Conservation (phyloP, 192 early-diverging fungal genomes). For the Spizellomyces sp. region DNA sequence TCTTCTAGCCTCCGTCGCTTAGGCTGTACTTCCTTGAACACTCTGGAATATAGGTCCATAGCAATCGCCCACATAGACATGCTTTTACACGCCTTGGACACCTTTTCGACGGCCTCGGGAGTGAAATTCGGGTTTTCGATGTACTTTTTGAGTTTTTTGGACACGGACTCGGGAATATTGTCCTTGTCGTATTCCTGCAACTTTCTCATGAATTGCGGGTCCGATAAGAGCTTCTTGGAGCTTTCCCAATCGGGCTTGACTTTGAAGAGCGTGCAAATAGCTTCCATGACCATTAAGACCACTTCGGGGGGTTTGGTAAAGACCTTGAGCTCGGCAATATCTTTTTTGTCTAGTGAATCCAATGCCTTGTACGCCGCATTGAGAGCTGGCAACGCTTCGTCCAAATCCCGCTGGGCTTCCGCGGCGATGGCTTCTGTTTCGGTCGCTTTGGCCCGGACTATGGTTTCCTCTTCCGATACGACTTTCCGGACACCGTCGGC, state of each 20-base stretch:
- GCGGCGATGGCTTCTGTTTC: slow-evolving; percentile 60
- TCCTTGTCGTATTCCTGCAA: slow-evolving; percentile 64
- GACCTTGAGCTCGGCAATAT: slow-evolving; percentile 65
- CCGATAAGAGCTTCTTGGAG: slow-evolving; percentile 57
- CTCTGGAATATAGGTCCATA: slow-evolving; percentile 61
- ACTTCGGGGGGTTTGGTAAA: slow-evolving; percentile 61
- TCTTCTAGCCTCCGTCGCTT: slow-evolving; percentile 59
- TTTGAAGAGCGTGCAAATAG: slow-evolving; percentile 64
- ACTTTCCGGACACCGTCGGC: slow-evolving; percentile 64
- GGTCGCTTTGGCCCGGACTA: slow-evolving; percentile 57
- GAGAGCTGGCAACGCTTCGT: slow-evolving; percentile 60
- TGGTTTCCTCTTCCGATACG: slow-evolving; percentile 59
- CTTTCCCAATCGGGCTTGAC: slow-evolving; percentile 64
- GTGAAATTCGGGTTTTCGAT: slow-evolving; percentile 61
- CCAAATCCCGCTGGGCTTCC: slow-evolving; percentile 60
- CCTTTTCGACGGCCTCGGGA: slow-evolving; percentile 57
- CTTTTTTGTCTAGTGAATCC: slow-evolving; percentile 62
- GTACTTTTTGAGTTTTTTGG: slow-evolving; percentile 62
- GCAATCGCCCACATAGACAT: slow-evolving; percentile 69
- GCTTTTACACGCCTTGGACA: slow-evolving; percentile 59
- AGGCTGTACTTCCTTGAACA: slow-evolving; percentile 59
- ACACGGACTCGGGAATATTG: slow-evolving; percentile 55
- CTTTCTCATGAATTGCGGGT: slow-evolving; percentile 65
- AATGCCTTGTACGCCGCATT: slow-evolving; percentile 61
- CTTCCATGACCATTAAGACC: slow-evolving; percentile 60